A percentile compares a stretch with the other conserved stretches of the same genome.
Conservation (phyloP, 768 basidiomycete genomes). For the Mycena maculata region DNA sequence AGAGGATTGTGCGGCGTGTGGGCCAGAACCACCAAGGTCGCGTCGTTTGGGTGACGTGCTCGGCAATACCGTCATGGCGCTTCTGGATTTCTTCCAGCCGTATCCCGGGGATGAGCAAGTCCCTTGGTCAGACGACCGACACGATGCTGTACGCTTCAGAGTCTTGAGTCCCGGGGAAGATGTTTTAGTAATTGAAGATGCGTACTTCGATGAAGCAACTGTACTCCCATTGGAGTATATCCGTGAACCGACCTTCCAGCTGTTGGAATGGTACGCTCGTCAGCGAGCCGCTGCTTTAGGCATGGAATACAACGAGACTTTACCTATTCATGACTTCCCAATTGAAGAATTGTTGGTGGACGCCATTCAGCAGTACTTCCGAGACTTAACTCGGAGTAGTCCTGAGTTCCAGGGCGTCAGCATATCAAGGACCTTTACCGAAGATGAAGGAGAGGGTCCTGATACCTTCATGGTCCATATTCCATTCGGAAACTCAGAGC, state of each 20-base stretch:
- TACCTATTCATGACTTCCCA: background rate
- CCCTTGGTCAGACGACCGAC: background rate
- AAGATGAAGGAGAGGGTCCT: background rate
- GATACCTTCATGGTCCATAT: background rate
- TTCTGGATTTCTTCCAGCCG: no score
- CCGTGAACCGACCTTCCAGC: background rate
- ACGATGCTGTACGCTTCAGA: background rate
- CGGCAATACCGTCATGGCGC: no score
- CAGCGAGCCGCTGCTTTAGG: background rate
- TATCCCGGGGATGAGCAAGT: background rate
- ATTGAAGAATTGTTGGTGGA: background rate
- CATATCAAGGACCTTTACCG: background rate
- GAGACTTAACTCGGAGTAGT: background rate
- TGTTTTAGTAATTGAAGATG: background rate
- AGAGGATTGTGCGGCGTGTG: no score
- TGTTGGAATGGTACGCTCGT: no score
- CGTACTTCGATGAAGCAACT: background rate
- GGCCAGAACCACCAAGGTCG: no score
- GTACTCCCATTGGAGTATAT: conserved; percentile 18
- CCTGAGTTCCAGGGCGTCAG: background rate
- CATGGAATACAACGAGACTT: background rate
- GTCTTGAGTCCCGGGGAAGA: background rate
- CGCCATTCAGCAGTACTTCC: background rate
- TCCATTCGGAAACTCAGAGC: background rate
- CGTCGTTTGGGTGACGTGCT: no score